Evolutionary conservation across 202 grass and related monocot species (phyloP), one percentile per base, ranked within the genome.

Genomic region (Cymbopogon flexuosus): DNA sequence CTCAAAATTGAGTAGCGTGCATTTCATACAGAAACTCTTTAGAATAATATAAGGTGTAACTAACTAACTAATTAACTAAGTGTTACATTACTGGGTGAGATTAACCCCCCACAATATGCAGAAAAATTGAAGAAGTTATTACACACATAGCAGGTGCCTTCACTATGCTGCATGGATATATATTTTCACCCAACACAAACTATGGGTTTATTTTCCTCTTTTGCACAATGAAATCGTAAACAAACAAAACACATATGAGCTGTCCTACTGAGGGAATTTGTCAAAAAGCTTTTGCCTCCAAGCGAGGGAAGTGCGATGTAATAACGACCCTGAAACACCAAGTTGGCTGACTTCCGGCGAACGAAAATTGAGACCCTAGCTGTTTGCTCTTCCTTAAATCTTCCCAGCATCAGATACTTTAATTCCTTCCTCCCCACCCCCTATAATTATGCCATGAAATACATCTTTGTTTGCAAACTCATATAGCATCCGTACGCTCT

Each of bases 261-360:
- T 18, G 13, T 71, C 8, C 43, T 10, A 36, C 35, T 0, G 8
- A 65, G 27, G 66, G 85, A 79, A 62, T 49, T 49, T 19, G 70
- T 83, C 85, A 64, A 87, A 87, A 68, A 83, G 8, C 1, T 22
- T 27, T 42, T 87, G 21, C 86, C 80, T 87, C 60, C 61, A 40
- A 6, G 16, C 7, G 62, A 78, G 80, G 86, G 39, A 73, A 83
- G 27, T 24, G 37, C 23, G 57, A 45, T 14, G 24, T 6, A 18
- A 46, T 6, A 18, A 46, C 43, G 45, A 62, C 2, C 23, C 57
- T 31, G 71, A 49, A 52, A 76, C n/a, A 2, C 4, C 80, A 83
- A 79, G 21, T 79, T 73, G 75, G 49, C 57, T 31, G 80, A 87
- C 80, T 51, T 60, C 6, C 0, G 0, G 37, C 60, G 41, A 79